Evolutionary conservation across 2,329 filamentous ascomycete species (phyloP), one percentile per base, ranked within the genome.

Genomic region (Xylariales sp.): DNA sequence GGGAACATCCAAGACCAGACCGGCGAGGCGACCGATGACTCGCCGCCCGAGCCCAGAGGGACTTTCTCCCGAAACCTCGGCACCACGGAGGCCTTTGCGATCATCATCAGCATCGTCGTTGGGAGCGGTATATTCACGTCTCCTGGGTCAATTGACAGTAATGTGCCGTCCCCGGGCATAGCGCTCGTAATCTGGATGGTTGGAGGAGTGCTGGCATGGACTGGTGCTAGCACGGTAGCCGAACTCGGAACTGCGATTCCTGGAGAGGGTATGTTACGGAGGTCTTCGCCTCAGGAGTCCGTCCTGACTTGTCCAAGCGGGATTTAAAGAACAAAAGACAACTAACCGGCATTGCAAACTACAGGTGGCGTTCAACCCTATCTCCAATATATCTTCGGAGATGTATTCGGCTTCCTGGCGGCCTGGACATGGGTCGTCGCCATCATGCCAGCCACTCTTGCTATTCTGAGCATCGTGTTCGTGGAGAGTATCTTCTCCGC

Each of bases 391-490:
- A 72, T 81, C 23, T 83, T 71, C 43, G 78, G 78, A 20, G 76
- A 81, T 34, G 59, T 75, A 3, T 70, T 72, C 33, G 78, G 77
- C n/a, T 83, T 81, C 48, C 54, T 82, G 5, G 76, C 76, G 5
- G 76, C 77, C 0, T 83, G 78, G 78, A 77, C 78, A 0, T 83
- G 78, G 74, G 72, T 83, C 38, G 68, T 82, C 5, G 76, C 73
- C 15, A 72, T 81, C 17, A 83, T 81, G 69, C 79, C 79, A 0
- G 76, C 77, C 0, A 80, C 78, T 0, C 66, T 81, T 42, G 78
- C 78, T 8, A 83, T 83, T 32, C 66, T 82, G 19, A 73, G 72
- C 50, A 81, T 83, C 44, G 76, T 82, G 17, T 82, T 83, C 45
- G 69, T 81, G 40, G 69, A 78, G 52, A 79, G 70, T 45, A 69